These are phyloP conservation scores for Boletus bicolor DNA, from an alignment of 768 basidiomycete species.

Conservation along the genomic window DNA sequence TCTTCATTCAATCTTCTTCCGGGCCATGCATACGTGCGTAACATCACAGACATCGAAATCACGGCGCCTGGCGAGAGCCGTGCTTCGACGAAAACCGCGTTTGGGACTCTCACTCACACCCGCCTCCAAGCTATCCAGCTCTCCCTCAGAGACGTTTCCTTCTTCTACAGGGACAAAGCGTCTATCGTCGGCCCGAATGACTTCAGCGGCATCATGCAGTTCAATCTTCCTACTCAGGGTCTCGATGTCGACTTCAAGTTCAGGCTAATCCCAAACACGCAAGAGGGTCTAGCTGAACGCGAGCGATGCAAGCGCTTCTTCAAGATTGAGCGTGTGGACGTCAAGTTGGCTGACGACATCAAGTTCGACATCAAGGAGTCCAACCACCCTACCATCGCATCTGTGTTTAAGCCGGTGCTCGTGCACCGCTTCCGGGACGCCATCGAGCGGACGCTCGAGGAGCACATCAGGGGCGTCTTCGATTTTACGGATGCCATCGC, in stretches of 20 bases:
- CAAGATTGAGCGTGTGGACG: constrained; percentile 52
- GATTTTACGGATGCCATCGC: constrained; percentile 55
- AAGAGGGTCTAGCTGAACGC: constrained; percentile 43
- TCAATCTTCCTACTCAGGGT: constrained; percentile 63
- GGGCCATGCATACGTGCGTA: constrained; percentile 67
- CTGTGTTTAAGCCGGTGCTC: constrained; percentile 63
- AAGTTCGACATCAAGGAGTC: constrained; percentile 52
- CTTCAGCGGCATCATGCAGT: constrained; percentile 58
- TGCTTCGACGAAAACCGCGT: constrained; percentile 40
- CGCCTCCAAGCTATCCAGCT: constrained; percentile 65
- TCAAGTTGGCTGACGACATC: constrained; percentile 56
- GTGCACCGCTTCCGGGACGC: constrained; percentile 55
- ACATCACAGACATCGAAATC: constrained; percentile 64
- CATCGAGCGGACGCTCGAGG: constrained; percentile 53
- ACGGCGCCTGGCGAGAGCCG: constrained; percentile 36
- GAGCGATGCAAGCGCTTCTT: constrained; percentile 48
- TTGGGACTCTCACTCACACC: constrained; percentile 66
- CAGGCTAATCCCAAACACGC: constrained; percentile 54
- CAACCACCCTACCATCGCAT: constrained; percentile 61
- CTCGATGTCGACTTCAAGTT: constrained; percentile 67
- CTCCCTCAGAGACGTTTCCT: constrained; percentile 61
- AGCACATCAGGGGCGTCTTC: constrained; percentile 49
- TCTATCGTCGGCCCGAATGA: constrained; percentile 51
- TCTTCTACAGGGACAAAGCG: constrained; percentile 67
- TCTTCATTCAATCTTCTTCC: constrained; percentile 66